phyloP scores from a whole-genome alignment of 2,329 filamentous ascomycete genomes.

The Xylaria sp. region DNA sequence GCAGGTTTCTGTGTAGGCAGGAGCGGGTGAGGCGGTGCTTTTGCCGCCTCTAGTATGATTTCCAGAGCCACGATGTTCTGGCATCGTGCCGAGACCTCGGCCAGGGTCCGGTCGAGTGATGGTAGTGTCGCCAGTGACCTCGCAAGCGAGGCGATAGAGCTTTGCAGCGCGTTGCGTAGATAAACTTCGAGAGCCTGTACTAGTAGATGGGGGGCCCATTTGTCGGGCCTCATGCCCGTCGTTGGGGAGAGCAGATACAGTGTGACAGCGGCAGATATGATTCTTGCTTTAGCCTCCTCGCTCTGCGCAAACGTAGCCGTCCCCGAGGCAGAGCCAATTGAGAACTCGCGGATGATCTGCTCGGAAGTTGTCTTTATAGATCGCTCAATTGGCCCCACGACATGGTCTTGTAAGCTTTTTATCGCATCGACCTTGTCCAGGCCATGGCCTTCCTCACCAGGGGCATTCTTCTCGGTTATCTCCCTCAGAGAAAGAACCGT shows the following conservation, averaged over 20 bases:
- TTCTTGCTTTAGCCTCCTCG: slow-evolving; percentile 76
- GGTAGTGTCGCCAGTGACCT: slow-evolving; percentile 81
- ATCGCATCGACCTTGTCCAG: slow-evolving; percentile 77
- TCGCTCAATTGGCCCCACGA: slow-evolving; percentile 75
- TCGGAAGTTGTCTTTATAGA: slow-evolving; percentile 76
- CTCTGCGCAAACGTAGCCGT: slow-evolving; percentile 65
- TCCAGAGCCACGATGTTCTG: slow-evolving; percentile 92
- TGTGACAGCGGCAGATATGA: slow-evolving; percentile 74
- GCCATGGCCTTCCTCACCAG: slow-evolving; percentile 76
- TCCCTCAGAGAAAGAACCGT: slow-evolving; percentile 78
- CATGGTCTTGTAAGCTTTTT: slow-evolving; percentile 69
- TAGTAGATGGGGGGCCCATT: slow-evolving; percentile 71
- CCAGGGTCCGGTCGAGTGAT: slow-evolving; percentile 78
- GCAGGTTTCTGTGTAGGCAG: slow-evolving; percentile 47
- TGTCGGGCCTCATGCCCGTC: slow-evolving; percentile 56
- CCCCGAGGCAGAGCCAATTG: slow-evolving; percentile 62
- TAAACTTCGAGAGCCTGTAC: slow-evolving; percentile 81
- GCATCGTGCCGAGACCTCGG: slow-evolving; percentile 82
- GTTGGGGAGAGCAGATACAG: slow-evolving; percentile 83
- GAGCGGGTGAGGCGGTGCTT: slow-evolving; percentile 72
- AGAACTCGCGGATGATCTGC: slow-evolving; percentile 83
- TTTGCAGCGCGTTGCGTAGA: slow-evolving; percentile 79
- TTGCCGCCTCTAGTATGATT: slow-evolving; percentile 71
- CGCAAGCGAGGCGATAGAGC: slow-evolving; percentile 75
- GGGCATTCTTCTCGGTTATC: slow-evolving; percentile 69